A percentile compares a stretch with the other conserved stretches of the same genome.
Evolutionary conservation across 306 rosid species (phyloP).

Genomic region (Nissolia schottii): DNA sequence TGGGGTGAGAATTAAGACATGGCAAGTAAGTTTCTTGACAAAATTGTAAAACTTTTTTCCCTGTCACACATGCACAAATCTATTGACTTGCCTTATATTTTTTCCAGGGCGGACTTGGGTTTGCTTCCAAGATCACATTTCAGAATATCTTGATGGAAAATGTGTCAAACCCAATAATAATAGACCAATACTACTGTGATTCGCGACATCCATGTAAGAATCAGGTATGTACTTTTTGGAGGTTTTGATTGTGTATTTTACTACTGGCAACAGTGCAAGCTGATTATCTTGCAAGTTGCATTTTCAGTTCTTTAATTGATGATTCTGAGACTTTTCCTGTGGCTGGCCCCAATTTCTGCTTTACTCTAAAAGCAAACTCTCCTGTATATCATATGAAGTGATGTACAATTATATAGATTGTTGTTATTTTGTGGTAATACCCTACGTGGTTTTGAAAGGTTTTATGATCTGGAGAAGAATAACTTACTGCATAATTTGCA

Average conservation of each 20-base stretch:
- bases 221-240: constrained; percentile 46
- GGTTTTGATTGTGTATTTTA: not conserved
- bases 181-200: constrained; percentile 90
- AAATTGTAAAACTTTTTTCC: not conserved
- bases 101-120: constrained; percentile 75
- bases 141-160: constrained; percentile 68
- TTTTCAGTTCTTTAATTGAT: not conserved
- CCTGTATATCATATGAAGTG: not conserved
- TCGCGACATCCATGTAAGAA: constrained; percentile 56
- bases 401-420: not conserved
- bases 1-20: constrained; percentile 92
- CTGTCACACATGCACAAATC: not conserved
- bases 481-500: not conserved
- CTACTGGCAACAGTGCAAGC: not conserved
- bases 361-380: not conserved
- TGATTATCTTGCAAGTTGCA: not conserved
- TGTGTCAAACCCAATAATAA: constrained; percentile 78
- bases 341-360: not conserved
- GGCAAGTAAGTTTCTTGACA: constrained; percentile 63
- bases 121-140: constrained; percentile 62
- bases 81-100: constrained; percentile 5
- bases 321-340: not conserved
- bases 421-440: not conserved
- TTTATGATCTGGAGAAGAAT: not conserved
- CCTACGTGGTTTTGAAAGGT: not conserved